Base-by-base conservation (phyloP, 169 alveolate genomes). In the Plasmodium blacklocki region DNA sequence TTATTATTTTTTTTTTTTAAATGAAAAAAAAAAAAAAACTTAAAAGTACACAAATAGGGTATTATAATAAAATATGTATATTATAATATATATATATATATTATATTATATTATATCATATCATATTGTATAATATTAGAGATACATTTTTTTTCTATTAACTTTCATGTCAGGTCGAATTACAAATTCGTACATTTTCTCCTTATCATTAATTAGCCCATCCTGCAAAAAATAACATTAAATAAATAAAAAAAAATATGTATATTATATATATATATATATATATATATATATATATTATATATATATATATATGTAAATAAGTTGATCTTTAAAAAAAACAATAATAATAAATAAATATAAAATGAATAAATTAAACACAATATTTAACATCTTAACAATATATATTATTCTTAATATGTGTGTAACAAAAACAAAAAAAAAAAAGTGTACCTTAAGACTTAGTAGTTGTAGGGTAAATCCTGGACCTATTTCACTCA, bases 401-500 rank as follows among this genome's bases (percentile, higher is more conserved):
- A 32, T 32, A 4, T 32, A 32, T 32, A 32, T 2, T 32, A 32
- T 32, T 32, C 43, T 32, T 32, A 32, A 32, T 32, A 32, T 32
- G 43, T 32, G 29, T 26, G 29, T 26, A 26, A 26, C 29, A 26
- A 39, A 26, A 62, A 64, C 26, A 58, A 59, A 74, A 43, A 49
- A 21, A 15, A 86, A 63, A 75, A 96, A 89, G 18, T 97, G 97
- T 80, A 95, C 96, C 95, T 98, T 98, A 29, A 99, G 94, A 91
- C 97, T 96, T 74, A 96, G 94, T 60, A 98, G 93, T 94, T 98
- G 98, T 91, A 99, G 93, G 62, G 99, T 98, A 92, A 99, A 98
- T 66, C 99, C 96, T 8, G 99, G 99, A 0, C 99, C 99, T 26
- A 99, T 97, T 94, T 99, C 99, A 93, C 97, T 97, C 80, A 99